phyloP scores from a whole-genome alignment of 345 rosid genomes.

The Angophora floribunda region DNA sequence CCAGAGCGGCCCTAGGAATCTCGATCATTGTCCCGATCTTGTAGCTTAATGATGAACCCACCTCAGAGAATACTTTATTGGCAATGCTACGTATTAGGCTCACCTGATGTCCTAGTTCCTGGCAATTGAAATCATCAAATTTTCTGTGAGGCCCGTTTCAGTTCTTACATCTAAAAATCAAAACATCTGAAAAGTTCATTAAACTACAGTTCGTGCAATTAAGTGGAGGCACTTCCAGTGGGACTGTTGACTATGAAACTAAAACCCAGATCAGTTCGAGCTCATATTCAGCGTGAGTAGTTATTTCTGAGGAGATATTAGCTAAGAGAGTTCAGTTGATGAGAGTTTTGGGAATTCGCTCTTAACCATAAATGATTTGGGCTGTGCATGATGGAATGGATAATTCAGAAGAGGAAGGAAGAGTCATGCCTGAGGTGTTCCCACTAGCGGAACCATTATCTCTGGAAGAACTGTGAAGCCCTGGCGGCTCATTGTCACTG shows the following conservation, averaged over 20 bases:
- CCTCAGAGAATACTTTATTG: conserved; percentile 62
- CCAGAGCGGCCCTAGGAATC: conserved; percentile 92
- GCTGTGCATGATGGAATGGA: neutral
- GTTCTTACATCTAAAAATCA: neutral
- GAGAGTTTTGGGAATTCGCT: neutral
- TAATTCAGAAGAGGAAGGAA: neutral
- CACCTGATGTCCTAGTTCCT: conserved; percentile 86
- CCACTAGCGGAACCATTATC: conserved; percentile 99
- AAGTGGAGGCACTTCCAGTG: neutral
- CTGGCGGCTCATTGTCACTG: conserved; percentile 60
- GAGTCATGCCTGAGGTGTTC: conserved; percentile 73
- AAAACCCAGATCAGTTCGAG: neutral
- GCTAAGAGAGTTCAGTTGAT: neutral
- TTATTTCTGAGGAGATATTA: neutral
- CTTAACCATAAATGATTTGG: neutral
- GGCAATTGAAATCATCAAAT: neutral
- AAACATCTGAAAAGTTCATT: neutral
- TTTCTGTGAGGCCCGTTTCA: neutral
- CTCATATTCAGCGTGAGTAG: neutral
- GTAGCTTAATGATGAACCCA: conserved; percentile 49
- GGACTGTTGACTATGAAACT: neutral
- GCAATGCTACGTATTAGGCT: conserved; percentile 53
- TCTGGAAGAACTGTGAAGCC: conserved; percentile 82
- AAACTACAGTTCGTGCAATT: neutral
- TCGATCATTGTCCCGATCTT: conserved; percentile 98